These are phyloP conservation scores for Fusarium sacchari DNA, from an alignment of 2,329 filamentous ascomycete genomes.

Conservation along the genomic window DNA sequence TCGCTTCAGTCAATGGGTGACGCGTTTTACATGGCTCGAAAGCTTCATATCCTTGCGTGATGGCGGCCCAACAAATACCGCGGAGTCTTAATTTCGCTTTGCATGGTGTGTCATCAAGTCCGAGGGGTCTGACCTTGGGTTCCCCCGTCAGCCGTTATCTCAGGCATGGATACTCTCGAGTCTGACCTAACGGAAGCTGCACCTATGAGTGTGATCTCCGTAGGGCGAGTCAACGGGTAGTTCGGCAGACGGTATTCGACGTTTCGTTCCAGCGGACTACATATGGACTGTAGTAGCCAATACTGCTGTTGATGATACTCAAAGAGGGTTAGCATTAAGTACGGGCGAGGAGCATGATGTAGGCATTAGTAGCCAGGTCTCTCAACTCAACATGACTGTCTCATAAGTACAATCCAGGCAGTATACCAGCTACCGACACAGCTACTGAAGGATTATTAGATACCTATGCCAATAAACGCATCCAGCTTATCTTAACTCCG, in stretches of 20 bases:
- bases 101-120: not conserved
- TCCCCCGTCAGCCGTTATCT: not conserved
- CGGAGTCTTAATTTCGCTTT: not conserved
- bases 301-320: not conserved
- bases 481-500: accelerated
- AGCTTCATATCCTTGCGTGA: not conserved
- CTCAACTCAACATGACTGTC: not conserved
- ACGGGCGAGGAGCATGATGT: no score
- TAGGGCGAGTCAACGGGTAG: not conserved
- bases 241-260: not conserved
- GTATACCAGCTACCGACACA: not conserved
- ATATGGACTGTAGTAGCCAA: not conserved
- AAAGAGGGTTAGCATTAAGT: accelerated
- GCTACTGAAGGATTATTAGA: not conserved
- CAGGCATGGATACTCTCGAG: accelerated
- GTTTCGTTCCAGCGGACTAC: accelerated
- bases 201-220: not conserved
- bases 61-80: no score
- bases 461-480: no score
- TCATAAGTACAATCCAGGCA: not conserved
- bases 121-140: no score
- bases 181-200: accelerated
- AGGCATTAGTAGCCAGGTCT: not conserved
- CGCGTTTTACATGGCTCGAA: not conserved
- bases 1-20: not conserved